These are phyloP conservation scores for Meira miltonrushii DNA, from an alignment of 1,284 basidiomycete genomes.

Conservation along the genomic window DNA sequence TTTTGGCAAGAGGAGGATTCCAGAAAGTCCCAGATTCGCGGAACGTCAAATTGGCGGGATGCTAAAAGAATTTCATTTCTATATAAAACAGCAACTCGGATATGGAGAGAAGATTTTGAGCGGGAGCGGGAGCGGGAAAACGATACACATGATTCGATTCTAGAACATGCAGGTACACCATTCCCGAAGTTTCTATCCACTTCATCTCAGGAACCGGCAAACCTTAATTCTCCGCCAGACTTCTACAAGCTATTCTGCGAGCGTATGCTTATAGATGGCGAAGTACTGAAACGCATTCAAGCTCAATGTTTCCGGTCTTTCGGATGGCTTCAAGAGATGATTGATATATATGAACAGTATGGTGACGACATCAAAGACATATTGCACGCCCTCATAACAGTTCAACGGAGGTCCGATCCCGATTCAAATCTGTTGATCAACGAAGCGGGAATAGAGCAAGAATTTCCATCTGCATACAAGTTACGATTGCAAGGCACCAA, in stretches of 20 bases:
- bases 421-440: too few relatives aligned
- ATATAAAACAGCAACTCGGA: too few relatives aligned
- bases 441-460: too few relatives aligned
- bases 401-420: background rate
- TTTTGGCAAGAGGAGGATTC: conserved; percentile 23
- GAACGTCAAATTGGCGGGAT: too few relatives aligned
- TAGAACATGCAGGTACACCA: too few relatives aligned
- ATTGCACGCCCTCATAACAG: conserved; percentile 17
- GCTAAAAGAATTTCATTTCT: too few relatives aligned
- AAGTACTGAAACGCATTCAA: conserved; percentile 24
- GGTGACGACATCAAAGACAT: conserved; percentile 30
- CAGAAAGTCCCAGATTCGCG: conserved; percentile 14
- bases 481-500: conserved; percentile 21
- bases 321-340: conserved; percentile 15
- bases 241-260: conserved; percentile 29
- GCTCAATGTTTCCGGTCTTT: conserved; percentile 19
- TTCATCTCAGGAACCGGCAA: too few relatives aligned
- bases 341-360: conserved; percentile 13
- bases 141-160: too few relatives aligned
- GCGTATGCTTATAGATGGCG: conserved; percentile 21
- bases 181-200: too few relatives aligned
- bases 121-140: too few relatives aligned
- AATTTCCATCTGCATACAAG: conserved; percentile 19
- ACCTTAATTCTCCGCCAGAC: conserved; percentile 9
- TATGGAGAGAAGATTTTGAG: too few relatives aligned